Evolutionary conservation across 768 basidiomycete genomes (phyloP).

Genomic region (Cubamyces lactineus): DNA sequence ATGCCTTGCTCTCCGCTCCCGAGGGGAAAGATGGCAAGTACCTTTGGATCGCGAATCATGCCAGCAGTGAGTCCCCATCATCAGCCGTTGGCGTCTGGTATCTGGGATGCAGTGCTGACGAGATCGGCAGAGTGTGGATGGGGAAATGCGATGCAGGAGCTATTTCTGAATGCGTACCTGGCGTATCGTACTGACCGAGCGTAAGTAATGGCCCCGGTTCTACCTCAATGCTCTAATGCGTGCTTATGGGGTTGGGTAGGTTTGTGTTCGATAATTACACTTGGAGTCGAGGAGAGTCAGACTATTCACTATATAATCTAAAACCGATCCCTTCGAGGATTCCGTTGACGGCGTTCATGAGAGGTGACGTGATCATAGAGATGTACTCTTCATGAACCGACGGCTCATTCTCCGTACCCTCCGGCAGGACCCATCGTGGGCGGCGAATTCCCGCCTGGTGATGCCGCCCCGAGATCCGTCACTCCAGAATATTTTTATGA

Average conservation of each 20-base stretch:
- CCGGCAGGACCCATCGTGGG: constrained; percentile 47
- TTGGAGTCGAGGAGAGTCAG: constrained; percentile 46
- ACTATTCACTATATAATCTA: constrained; percentile 47
- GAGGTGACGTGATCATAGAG: constrained; percentile 39
- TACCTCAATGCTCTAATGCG: not conserved
- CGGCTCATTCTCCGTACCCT: not conserved
- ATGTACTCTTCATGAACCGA: not conserved
- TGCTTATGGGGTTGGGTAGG: constrained; percentile 24
- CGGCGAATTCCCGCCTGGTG: constrained; percentile 39
- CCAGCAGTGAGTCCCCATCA: constrained; percentile 40
- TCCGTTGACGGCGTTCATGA: constrained; percentile 54
- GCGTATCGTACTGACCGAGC: constrained; percentile 40
- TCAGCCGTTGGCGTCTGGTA: not conserved
- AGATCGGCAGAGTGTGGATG: constrained; percentile 39
- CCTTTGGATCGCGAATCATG: constrained; percentile 55
- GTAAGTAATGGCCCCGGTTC: constrained; percentile 33
- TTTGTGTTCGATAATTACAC: constrained; percentile 60
- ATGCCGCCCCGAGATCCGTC: constrained; percentile 41
- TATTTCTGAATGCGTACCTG: constrained; percentile 39
- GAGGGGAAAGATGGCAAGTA: constrained; percentile 47
- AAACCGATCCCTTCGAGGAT: constrained; percentile 53
- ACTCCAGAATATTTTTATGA: constrained; percentile 41
- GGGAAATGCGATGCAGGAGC: constrained; percentile 46
- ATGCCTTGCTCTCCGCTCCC: constrained; percentile 41
- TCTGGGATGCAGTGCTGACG: not conserved